phyloP scores from a whole-genome alignment of 2,329 filamentous ascomycete genomes.

The Neonectria neomacrospora region DNA sequence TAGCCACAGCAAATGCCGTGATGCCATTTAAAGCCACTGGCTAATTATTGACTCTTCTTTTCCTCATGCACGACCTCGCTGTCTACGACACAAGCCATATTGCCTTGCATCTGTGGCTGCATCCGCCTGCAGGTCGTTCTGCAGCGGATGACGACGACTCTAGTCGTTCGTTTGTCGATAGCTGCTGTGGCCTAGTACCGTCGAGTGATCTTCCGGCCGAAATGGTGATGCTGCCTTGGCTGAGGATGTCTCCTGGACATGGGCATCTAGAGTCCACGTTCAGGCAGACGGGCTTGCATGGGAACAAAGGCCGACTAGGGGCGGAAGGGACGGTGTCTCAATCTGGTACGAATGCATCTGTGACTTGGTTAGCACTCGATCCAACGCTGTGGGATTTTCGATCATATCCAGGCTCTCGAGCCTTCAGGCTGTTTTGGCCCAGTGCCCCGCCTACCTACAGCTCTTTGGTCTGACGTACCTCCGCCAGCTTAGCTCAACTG shows the following conservation, averaged over 20 bases:
- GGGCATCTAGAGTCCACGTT: neutral
- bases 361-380: neutral
- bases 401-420: neutral
- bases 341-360: neutral
- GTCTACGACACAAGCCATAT: neutral
- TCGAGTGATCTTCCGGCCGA: neutral
- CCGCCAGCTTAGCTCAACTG: constrained; percentile 8
- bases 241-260: neutral
- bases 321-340: neutral
- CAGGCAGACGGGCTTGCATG: neutral
- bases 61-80: neutral
- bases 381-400: neutral
- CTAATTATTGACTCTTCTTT: neutral
- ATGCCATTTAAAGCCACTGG: neutral
- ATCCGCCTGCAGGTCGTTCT: neutral
- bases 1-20: neutral
- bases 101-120: neutral
- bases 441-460: constrained; percentile 20
- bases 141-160: constrained; percentile 18
- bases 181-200: neutral
- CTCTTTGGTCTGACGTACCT: constrained; percentile 27
- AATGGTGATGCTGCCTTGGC: neutral
- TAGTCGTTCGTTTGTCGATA: neutral
- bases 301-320: neutral
- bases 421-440: neutral